These are phyloP conservation scores for Colletotrichum eremochloae DNA, from an alignment of 2,329 filamentous ascomycete genomes.

Conservation along the genomic window DNA sequence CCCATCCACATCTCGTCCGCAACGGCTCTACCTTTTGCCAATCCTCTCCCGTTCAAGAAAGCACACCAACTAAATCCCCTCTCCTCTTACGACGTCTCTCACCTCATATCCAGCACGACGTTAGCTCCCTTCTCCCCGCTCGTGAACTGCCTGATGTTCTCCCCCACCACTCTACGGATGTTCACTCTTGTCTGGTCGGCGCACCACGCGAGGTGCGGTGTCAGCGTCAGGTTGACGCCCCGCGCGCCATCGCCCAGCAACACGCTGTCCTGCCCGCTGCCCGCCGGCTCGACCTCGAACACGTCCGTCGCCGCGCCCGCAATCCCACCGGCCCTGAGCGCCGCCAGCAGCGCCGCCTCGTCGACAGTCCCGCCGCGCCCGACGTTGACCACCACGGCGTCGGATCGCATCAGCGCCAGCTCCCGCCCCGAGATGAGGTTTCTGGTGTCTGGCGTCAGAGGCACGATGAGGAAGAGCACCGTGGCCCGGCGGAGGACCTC, in stretches of 20 bases:
- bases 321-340: slow-evolving; percentile 48
- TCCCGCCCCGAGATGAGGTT: slow-evolving; percentile 43
- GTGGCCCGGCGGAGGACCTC: slow-evolving; percentile 45
- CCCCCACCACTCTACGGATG: slow-evolving; percentile 35
- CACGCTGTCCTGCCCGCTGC: slow-evolving; percentile 38
- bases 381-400: slow-evolving; percentile 48
- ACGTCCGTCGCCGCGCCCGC: slow-evolving; percentile 55
- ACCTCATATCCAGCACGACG: slow-evolving; percentile 37
- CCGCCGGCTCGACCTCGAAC: slow-evolving; percentile 46
- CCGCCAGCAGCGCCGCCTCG: slow-evolving; percentile 51
- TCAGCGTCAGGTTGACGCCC: slow-evolving; percentile 50
- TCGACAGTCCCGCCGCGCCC: slow-evolving; percentile 53
- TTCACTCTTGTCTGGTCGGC: slow-evolving; percentile 42
- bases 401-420: slow-evolving; percentile 40
- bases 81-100: not conserved
- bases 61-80: too few relatives aligned
- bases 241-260: slow-evolving; percentile 29
- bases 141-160: slow-evolving; percentile 37
- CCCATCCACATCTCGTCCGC: not conserved
- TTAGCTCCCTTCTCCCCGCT: slow-evolving; percentile 34
- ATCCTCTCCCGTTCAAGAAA: not conserved
- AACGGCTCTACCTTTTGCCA: not conserved
- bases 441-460: slow-evolving; percentile 43
- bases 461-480: slow-evolving; percentile 47
- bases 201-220: slow-evolving; percentile 49